A percentile compares a stretch with the other conserved stretches of the same genome.
These are phyloP conservation scores for Escallonia rubra DNA, from an alignment of 129 eudicot genomes.

Conservation along the genomic window DNA sequence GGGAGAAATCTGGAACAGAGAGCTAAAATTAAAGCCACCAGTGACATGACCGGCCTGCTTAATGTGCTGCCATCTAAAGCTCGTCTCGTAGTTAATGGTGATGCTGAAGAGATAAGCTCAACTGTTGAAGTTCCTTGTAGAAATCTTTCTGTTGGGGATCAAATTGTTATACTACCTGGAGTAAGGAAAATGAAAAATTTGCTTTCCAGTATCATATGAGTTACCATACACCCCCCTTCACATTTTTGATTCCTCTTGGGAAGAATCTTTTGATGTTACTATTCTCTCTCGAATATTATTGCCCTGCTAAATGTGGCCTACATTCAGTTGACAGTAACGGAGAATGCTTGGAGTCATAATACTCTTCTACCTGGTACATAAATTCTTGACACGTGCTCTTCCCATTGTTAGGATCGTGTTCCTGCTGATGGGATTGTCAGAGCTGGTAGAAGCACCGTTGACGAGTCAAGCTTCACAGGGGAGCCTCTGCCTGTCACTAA, in stretches of 20 bases:
- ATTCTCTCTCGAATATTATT: not conserved
- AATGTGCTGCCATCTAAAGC: conserved; percentile 92
- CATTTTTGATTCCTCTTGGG: not conserved
- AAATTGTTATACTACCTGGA: conserved; percentile 86
- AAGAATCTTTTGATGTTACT: not conserved
- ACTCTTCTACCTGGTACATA: not conserved
- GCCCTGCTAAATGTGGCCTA: not conserved
- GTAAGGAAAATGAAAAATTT: conserved; percentile 41
- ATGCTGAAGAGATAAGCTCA: conserved; percentile 43
- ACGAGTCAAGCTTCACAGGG: conserved; percentile 97
- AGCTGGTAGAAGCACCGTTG: conserved; percentile 97
- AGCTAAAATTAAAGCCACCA: conserved; percentile 95
- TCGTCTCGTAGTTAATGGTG: conserved; percentile 65
- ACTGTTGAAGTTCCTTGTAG: conserved; percentile 89
- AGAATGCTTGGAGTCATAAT: not conserved
- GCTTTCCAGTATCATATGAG: not conserved
- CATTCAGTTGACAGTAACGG: not conserved
- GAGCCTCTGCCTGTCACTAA: conserved; percentile 97
- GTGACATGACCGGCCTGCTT: conserved; percentile 96
- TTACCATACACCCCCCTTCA: not conserved
- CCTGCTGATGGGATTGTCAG: conserved; percentile 97
- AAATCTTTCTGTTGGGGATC: conserved; percentile 89
- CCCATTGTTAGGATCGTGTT: conserved; percentile 72
- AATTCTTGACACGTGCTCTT: conserved; percentile 12
- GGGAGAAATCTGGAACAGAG: conserved; percentile 98